These are phyloP conservation scores for Ceratopteris richardii DNA, from an alignment of 75 land plant genomes.

Conservation along the genomic window DNA sequence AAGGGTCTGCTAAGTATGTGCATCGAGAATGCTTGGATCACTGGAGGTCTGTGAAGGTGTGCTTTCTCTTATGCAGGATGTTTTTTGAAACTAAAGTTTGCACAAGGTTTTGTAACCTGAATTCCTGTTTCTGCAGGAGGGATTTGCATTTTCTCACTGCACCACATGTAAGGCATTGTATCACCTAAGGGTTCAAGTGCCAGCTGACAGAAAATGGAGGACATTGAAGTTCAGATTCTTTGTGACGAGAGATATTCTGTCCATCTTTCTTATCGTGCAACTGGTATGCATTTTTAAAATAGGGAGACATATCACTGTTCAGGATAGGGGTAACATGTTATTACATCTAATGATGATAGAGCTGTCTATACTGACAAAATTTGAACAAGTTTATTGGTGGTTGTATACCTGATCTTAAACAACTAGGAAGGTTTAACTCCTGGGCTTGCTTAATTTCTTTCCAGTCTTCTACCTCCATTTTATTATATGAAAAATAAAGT, in stretches of 20 bases:
- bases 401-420: too few species aligned
- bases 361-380: too few species aligned
- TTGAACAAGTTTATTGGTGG: too few species aligned
- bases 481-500: too few species aligned
- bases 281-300: conserved; percentile 41
- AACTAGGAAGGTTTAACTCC: too few species aligned
- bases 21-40: conserved; percentile 92
- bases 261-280: conserved; percentile 76
- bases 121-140: conserved; percentile 65
- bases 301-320: neutral
- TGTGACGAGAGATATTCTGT: conserved; percentile 89
- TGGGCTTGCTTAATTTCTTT: too few species aligned
- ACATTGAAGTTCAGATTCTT: conserved; percentile 91
- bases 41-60: conserved; percentile 84
- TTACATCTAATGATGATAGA: too few species aligned
- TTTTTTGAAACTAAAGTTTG: neutral
- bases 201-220: conserved; percentile 90
- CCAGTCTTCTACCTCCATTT: too few species aligned
- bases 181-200: conserved; percentile 78
- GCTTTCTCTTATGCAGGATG: conserved; percentile 1
- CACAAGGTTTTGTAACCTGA: neutral
- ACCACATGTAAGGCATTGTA: conserved; percentile 97
- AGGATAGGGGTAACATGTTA: too few species aligned
- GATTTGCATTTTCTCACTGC: conserved; percentile 93
- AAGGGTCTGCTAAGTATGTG: conserved; percentile 88